phyloP scores from a whole-genome alignment of 2,329 filamentous ascomycete genomes.

The Microascus cirrosus region DNA sequence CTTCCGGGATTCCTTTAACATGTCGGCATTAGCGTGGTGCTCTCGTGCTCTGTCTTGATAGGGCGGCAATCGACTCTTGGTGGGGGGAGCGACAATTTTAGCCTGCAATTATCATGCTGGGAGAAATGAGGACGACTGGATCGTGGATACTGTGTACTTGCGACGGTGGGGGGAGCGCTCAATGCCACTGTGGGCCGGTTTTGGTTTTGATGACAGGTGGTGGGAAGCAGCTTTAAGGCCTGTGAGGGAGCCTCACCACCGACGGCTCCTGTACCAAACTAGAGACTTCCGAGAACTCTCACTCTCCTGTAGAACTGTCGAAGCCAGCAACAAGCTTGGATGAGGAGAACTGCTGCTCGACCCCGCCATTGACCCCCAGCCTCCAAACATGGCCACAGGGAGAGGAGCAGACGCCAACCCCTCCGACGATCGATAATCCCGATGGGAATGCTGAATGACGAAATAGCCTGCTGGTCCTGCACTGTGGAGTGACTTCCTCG shows the following conservation, averaged over 20 bases:
- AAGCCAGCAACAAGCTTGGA: too few relatives aligned
- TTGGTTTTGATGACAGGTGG: too few relatives aligned
- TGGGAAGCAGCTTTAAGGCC: too few relatives aligned
- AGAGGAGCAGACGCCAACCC: background rate
- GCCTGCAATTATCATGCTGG: background rate
- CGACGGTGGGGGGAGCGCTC: background rate
- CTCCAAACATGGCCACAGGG: background rate
- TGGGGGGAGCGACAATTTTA: background rate
- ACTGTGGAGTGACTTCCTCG: background rate
- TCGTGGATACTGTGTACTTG: background rate
- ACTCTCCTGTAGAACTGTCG: too few relatives aligned
- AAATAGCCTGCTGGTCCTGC: background rate
- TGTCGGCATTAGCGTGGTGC: background rate
- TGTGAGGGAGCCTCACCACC: too few relatives aligned
- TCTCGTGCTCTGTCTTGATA: background rate
- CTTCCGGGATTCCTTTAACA: background rate
- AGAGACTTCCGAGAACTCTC: too few relatives aligned
- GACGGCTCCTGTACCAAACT: too few relatives aligned
- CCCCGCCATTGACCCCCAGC: background rate
- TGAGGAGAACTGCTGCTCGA: background rate
- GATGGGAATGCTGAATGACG: background rate
- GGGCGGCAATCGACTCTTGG: background rate
- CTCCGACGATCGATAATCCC: background rate
- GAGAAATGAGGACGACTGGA: background rate
- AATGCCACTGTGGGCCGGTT: too few relatives aligned